These are phyloP conservation scores for Tuber umbilicatum DNA, from an alignment of 495 filamentous ascomycete species.

Conservation along the genomic window DNA sequence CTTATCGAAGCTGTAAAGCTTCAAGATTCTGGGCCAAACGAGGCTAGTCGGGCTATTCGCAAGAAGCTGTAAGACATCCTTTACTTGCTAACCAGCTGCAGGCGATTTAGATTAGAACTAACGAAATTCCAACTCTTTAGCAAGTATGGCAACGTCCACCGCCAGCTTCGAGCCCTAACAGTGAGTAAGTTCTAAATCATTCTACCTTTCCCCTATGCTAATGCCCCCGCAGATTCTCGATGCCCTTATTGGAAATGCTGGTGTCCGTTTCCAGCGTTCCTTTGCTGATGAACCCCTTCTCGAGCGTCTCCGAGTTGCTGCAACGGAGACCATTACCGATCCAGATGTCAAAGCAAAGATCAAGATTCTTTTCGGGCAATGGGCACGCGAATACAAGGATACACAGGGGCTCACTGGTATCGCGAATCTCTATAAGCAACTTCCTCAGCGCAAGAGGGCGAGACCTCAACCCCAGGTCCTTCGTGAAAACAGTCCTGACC, in stretches of 20 bases:
- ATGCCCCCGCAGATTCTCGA: constrained; percentile 53
- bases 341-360: constrained; percentile 78
- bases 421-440: constrained; percentile 70
- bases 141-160: constrained; percentile 90
- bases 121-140: constrained; percentile 43
- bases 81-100: neutral
- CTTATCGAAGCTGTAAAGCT: constrained; percentile 89
- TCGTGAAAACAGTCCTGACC: constrained; percentile 18
- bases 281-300: constrained; percentile 92
- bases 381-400: constrained; percentile 76
- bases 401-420: constrained; percentile 75
- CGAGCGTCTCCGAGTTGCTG: constrained; percentile 82
- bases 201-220: constrained; percentile 9
- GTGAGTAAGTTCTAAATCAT: constrained; percentile 45
- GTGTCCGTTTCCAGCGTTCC: constrained; percentile 72
- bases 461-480: constrained; percentile 41
- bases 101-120: neutral
- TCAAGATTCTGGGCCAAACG: constrained; percentile 77
- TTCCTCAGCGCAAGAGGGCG: constrained; percentile 61
- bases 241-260: constrained; percentile 84
- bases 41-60: constrained; percentile 84
- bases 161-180: constrained; percentile 80
- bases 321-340: constrained; percentile 78
- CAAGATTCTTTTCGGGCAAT: constrained; percentile 75
- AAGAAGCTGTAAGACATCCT: constrained; percentile 73